Conservation (phyloP, 1,284 basidiomycete species). For the Ganoderma meredithae region DNA sequence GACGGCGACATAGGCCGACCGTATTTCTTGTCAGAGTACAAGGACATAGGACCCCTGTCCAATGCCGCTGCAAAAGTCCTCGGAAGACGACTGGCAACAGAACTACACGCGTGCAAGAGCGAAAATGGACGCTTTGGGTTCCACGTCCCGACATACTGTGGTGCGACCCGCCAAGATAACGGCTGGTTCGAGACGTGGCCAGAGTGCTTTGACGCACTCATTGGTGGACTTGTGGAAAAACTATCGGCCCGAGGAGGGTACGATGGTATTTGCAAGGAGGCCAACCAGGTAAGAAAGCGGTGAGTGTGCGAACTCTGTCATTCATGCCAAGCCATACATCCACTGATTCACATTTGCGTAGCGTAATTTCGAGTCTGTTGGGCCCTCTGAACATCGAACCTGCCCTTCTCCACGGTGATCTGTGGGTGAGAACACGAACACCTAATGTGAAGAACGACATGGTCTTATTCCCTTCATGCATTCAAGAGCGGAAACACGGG, state of each 20-base stretch:
- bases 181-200: slow-evolving; percentile 81
- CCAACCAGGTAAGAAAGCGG: slow-evolving; percentile 63
- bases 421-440: slow-evolving; percentile 68
- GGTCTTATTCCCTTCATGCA: background rate
- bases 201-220: slow-evolving; percentile 72
- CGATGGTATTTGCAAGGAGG: slow-evolving; percentile 58
- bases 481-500: slow-evolving; percentile 78
- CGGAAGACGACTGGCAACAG: slow-evolving; percentile 69
- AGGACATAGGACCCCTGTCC: slow-evolving; percentile 60
- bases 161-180: slow-evolving; percentile 78
- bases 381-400: slow-evolving; percentile 68
- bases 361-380: slow-evolving; percentile 81
- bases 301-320: slow-evolving; percentile 43
- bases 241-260: slow-evolving; percentile 56
- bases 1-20: slow-evolving; percentile 52
- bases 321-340: background rate
- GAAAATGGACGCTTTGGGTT: slow-evolving; percentile 72
- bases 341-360: slow-evolving; percentile 40
- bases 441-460: background rate
- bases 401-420: slow-evolving; percentile 85
- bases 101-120: slow-evolving; percentile 66
- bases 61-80: slow-evolving; percentile 56
- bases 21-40: slow-evolving; percentile 81
- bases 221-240: slow-evolving; percentile 67
- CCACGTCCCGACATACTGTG: slow-evolving; percentile 81